phyloP scores from a whole-genome alignment of 2,329 filamentous ascomycete genomes.

The Stemphylium lycopersici region DNA sequence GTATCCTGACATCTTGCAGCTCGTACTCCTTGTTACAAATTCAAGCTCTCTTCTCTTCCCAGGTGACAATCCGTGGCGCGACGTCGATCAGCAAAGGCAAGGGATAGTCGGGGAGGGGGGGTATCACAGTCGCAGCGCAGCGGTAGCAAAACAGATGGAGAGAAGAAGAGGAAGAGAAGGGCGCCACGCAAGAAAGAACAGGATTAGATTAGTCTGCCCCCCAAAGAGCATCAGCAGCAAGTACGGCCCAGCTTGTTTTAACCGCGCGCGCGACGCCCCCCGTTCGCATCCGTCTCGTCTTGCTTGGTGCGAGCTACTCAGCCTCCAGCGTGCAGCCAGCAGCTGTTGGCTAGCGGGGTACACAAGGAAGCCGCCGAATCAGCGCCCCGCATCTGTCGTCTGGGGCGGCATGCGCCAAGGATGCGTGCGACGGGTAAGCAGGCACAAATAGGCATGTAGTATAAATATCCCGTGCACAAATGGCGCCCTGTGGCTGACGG shows the following conservation, averaged over 20 bases:
- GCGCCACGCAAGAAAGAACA: no score
- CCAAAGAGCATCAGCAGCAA: slow-evolving; percentile 27
- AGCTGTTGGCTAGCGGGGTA: slow-evolving; percentile 42
- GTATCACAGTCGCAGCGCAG: slow-evolving; percentile 3
- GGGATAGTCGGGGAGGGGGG: not conserved
- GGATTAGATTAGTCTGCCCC: slow-evolving; percentile 14
- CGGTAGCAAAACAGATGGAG: no score
- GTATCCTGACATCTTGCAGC: slow-evolving; percentile 37
- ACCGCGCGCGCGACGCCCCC: slow-evolving; percentile 21
- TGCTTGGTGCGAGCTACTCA: slow-evolving; percentile 38
- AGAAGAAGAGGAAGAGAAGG: not conserved
- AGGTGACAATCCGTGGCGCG: not conserved
- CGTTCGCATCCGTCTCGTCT: slow-evolving; percentile 2
- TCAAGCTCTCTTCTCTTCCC: no score
- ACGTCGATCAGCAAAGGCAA: not conserved
- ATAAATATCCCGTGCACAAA: not conserved
- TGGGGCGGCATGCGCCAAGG: slow-evolving; percentile 17
- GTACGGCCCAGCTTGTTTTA: slow-evolving; percentile 13
- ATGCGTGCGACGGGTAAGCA: slow-evolving; percentile 18
- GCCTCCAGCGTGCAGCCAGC: slow-evolving; percentile 29
- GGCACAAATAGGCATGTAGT: not conserved
- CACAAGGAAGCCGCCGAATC: slow-evolving; percentile 33
- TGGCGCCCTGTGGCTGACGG: not conserved
- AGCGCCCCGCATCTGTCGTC: slow-evolving; percentile 21
- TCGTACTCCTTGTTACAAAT: no score